These are phyloP conservation scores for Hemisphaericaspora xylofermentans DNA, from an alignment of 1,139 yeast genomes.

Conservation along the genomic window DNA sequence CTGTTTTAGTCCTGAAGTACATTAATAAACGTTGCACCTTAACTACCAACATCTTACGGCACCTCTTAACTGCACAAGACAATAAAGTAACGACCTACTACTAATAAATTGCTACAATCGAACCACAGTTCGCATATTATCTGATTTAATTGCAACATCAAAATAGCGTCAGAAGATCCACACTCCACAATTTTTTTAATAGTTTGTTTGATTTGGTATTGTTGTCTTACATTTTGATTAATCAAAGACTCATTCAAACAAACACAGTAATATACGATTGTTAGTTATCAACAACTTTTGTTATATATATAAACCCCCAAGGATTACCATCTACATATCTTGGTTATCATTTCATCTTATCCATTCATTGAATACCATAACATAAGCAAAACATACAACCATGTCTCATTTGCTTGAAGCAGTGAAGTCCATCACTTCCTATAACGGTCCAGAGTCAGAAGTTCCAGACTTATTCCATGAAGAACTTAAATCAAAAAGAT, in stretches of 20 bases:
- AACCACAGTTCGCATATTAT: not conserved
- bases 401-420: conserved; percentile 14
- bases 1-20: no score
- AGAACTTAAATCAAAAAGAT: conserved; percentile 10
- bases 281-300: not conserved
- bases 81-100: no score
- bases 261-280: no score
- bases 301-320: not conserved
- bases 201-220: not conserved
- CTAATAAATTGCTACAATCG: not conserved
- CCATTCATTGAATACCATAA: not conserved
- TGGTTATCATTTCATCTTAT: not conserved
- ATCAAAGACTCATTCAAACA: no score
- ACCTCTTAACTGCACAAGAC: no score
- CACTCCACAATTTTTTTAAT: conserved; percentile 2
- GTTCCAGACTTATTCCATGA: conserved; percentile 23
- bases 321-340: not conserved
- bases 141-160: not conserved
- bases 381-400: not conserved
- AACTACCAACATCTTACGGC: no score
- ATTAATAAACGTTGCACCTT: no score
- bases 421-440: conserved; percentile 13
- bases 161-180: not conserved
- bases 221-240: no score
- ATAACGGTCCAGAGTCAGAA: conserved; percentile 17